A percentile compares a stretch with the other conserved stretches of the same genome.
phyloP scores from a whole-genome alignment of 257 asterid species.

The Solanum chmielewskii region DNA sequence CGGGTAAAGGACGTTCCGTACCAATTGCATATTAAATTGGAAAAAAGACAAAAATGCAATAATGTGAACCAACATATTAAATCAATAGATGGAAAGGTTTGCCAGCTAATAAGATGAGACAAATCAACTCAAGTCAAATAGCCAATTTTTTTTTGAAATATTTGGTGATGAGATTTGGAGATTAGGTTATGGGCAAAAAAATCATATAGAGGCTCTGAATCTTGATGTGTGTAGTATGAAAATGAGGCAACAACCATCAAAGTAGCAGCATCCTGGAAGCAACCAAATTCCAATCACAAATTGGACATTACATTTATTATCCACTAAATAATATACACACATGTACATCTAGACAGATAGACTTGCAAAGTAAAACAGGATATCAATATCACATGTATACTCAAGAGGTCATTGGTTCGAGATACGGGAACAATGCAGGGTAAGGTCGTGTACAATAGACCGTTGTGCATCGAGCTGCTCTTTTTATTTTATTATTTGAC shows the following conservation, averaged over 20 bases:
- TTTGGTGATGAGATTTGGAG: neutral
- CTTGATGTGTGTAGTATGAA: neutral
- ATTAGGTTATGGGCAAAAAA: neutral
- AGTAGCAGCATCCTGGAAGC: neutral
- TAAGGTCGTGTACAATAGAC: neutral
- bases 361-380: neutral
- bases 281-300: neutral
- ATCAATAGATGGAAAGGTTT: neutral
- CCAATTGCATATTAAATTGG: neutral
- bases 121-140: neutral
- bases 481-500: neutral
- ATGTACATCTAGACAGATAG: neutral
- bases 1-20: neutral
- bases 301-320: neutral
- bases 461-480: neutral
- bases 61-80: neutral
- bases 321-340: neutral
- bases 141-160: neutral
- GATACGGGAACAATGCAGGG: neutral
- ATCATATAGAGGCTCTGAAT: constrained; percentile 1
- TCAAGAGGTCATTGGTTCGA: neutral
- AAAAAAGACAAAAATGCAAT: neutral
- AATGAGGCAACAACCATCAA: neutral
- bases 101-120: neutral
- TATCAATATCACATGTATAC: neutral